phyloP scores from a whole-genome alignment of 345 rosid genomes.

The Moricandia arvensis region DNA sequence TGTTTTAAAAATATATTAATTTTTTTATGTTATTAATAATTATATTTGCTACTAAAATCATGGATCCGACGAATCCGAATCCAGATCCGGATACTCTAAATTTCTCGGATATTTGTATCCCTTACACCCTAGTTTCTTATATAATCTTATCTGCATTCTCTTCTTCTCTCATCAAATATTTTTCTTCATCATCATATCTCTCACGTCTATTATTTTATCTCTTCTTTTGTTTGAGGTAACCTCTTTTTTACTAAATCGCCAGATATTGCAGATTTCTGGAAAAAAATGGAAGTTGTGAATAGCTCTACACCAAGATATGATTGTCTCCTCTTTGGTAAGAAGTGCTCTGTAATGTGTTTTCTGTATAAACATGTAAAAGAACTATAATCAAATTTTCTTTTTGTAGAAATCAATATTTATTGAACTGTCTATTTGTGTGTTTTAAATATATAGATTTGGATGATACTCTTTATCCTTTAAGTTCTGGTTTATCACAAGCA shows the following conservation, averaged over 20 bases:
- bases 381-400: not conserved
- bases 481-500: slow-evolving; percentile 56
- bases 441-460: slow-evolving; percentile 51
- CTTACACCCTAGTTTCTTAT: not conserved
- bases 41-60: too few relatives aligned
- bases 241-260: not conserved
- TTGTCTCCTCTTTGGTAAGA: slow-evolving; percentile 79
- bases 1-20: too few relatives aligned
- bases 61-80: too few relatives aligned
- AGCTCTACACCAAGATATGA: slow-evolving; percentile 50
- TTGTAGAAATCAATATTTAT: not conserved
- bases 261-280: slow-evolving; percentile 6
- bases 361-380: not conserved
- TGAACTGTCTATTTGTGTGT: not conserved
- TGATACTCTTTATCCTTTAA: slow-evolving; percentile 65
- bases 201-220: not conserved
- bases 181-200: not conserved
- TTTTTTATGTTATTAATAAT: too few relatives aligned
- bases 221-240: not conserved
- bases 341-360: not conserved
- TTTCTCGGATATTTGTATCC: too few relatives aligned
- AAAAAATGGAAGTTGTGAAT: slow-evolving; percentile 28
- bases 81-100: too few relatives aligned
- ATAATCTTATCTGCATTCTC: slow-evolving; percentile 20
- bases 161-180: slow-evolving; percentile 22